Evolutionary conservation across 2,329 filamentous ascomycete genomes (phyloP), one percentile per base, ranked within the genome.

Genomic region (Fusarium succisae): DNA sequence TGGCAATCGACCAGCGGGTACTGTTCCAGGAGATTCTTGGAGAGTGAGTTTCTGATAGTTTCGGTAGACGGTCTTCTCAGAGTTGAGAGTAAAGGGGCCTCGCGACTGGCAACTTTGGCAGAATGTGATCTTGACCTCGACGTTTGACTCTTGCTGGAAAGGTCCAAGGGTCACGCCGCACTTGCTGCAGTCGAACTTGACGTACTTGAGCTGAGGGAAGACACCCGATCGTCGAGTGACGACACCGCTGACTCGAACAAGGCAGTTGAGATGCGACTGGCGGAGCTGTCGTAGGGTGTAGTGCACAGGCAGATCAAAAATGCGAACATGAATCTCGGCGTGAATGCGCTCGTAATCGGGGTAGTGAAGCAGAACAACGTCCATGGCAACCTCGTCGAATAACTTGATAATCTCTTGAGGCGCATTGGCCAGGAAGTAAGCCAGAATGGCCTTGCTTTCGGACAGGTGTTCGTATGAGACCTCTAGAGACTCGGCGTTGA

Each of bases 41-140:
- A 99, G 89, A 1, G 96, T 99, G 77, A 99, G 87, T 81, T 98
- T 99, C 82, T 99, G 96, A 84, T 98, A 99, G 83, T 99, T 99
- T 72, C 96, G 93, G 85, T 99, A 99, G 22, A 99, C 93, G 0
- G 96, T 99, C 87, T 98, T 97, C 82, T 98, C 96, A 8, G 95
- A 96, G 84, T 98, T 98, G 75, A 99, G 87, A 0, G 92, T 97
- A 80, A 99, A 99, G 0, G 96, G 97, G 0, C 96, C 96, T 45
- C 94, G 92, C 44, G 94, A 97, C 84, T 98, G 96, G 84, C 96
- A 99, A 81, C 94, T 96, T 81, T 98, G 96, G 81, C 96, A 99
- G 86, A 94, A 99, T 1, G 93, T 94, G 77, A 99, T 94, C 84
- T 96, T 98, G 80, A 99, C 95, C 83, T 99, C 96, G 48, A 95